A percentile compares a stretch with the other conserved stretches of the same genome.
phyloP scores from a whole-genome alignment of 1,284 basidiomycete species.

The Melampsora occidentalis region DNA sequence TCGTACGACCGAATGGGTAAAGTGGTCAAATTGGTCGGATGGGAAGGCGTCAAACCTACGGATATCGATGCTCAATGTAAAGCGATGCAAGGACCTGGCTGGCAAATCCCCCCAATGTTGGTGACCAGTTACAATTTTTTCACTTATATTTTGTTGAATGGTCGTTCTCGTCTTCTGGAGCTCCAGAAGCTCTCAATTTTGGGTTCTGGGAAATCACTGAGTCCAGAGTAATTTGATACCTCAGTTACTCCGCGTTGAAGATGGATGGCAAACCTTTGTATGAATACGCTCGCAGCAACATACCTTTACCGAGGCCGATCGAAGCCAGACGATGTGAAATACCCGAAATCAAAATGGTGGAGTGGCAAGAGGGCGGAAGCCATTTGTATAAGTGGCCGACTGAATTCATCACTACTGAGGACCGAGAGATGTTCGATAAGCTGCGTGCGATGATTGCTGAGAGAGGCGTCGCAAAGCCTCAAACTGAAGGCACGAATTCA shows the following conservation, averaged over 20 bases:
- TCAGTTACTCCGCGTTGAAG: conserved; percentile 91
- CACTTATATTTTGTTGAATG: too few species aligned
- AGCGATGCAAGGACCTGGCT: conserved; percentile 81
- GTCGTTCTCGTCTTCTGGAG: too few species aligned
- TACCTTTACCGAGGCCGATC: conserved; percentile 87
- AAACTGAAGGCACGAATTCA: conserved; percentile 36
- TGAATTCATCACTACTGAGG: conserved; percentile 66
- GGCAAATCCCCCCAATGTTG: conserved; percentile 86
- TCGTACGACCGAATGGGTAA: conserved; percentile 87
- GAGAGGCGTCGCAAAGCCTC: conserved; percentile 47
- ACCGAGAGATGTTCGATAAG: conserved; percentile 67
- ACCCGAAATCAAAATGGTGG: conserved; percentile 67
- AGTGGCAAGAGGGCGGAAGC: conserved; percentile 52
- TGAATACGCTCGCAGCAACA: conserved; percentile 88
- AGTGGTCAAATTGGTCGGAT: conserved; percentile 70
- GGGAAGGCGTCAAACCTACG: conserved; percentile 77
- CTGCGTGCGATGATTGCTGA: conserved; percentile 58
- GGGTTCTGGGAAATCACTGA: too few species aligned
- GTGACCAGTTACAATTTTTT: conserved; percentile 51
- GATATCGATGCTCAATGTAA: conserved; percentile 68
- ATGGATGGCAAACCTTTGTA: conserved; percentile 96
- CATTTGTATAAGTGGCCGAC: conserved; percentile 63
- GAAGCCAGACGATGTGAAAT: conserved; percentile 80
- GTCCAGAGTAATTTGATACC: not conserved
- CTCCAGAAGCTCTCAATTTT: too few species aligned